These are phyloP conservation scores for Emergomyces orientalis DNA, from an alignment of 2,329 filamentous ascomycete species.

Conservation along the genomic window DNA sequence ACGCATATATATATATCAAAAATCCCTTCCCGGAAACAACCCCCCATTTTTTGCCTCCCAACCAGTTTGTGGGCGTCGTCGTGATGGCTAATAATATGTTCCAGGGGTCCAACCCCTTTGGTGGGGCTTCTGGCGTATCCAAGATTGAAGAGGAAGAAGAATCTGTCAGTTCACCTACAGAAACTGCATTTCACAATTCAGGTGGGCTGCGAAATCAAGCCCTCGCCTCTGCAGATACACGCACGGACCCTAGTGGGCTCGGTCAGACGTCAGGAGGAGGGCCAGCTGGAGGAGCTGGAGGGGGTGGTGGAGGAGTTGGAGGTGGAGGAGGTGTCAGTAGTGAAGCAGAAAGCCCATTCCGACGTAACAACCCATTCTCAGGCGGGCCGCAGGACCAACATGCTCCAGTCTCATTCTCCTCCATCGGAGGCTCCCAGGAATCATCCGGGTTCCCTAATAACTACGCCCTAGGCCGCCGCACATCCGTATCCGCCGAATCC, in stretches of 20 bases:
- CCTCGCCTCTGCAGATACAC: neutral
- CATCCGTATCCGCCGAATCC: conserved; percentile 93
- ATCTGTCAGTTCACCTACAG: conserved; percentile 68
- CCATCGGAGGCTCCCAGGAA: conserved; percentile 17
- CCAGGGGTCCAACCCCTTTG: conserved; percentile 72
- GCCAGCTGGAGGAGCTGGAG: conserved; percentile 13
- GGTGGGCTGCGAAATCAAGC: conserved; percentile 21
- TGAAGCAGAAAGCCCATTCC: neutral
- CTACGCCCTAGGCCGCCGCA: conserved; percentile 87
- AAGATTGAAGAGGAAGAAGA: conserved; percentile 76
- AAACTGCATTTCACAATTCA: conserved; percentile 45
- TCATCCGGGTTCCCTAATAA: conserved; percentile 58
- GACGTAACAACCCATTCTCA: neutral
- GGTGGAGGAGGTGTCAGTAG: conserved; percentile 6
- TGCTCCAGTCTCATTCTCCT: conserved; percentile 16
- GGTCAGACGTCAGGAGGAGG: conserved; percentile 9
- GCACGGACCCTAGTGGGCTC: neutral
- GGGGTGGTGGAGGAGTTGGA: conserved; percentile 13
- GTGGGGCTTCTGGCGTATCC: conserved; percentile 39
- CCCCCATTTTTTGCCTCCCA: neutral
- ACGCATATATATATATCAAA: neutral
- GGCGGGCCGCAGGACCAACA: neutral
- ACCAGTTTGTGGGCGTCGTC: conserved; percentile 25
- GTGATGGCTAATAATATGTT: conserved; percentile 66
- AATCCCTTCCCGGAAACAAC: neutral